Evolutionary conservation across 1,284 basidiomycete species (phyloP), one percentile per base, ranked within the genome.

Genomic region (Ceratobasidium sp.): DNA sequence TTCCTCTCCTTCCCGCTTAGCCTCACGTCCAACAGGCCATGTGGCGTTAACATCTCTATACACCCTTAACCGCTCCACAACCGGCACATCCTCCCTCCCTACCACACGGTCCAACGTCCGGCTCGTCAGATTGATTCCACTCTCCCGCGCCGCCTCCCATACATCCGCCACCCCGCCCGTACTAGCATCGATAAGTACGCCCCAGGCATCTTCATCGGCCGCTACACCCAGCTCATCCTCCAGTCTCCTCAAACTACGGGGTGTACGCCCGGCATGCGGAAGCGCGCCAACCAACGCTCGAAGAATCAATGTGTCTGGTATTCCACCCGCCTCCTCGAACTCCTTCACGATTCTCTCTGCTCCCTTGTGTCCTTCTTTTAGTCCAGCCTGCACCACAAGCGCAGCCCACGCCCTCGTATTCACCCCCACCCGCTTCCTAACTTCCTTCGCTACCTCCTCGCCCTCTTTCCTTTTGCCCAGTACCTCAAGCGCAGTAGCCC

Each of bases 401-500:
- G 61, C 48, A 20, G 73, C 59, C 73, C 73, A 75, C 33, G 61
- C 73, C 13, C 52, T 48, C 26, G 73, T 50, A 65, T 75, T 62
- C 20, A 56, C 50, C 3, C 50, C 62, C 17, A 17, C 62, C 56
- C 38, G 61, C 33, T 40, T 62, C 38, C 33, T 48, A n/a, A 75
- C 20, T 38, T 38, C 44, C 4, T 23, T n/a, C 15, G 62, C 48
- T 20, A 50, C 61, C 46, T 64, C 50, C 12, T 50, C 57, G 3
- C 48, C 61, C 48, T 65, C 46, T 44, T 52, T 75, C 28, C 44
- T 62, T 10, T 33, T 33, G 26, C 50, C 50, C 46, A 75, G 33
- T 3, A 38, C 62, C 7, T 42, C 44, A 44, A 75, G 62, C 15
- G 61, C 73, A 3, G 52, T 38, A 20, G 62, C 20, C 73, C 73